These are phyloP conservation scores for Lathyrus aphaca DNA, from an alignment of 306 rosid species.

Conservation along the genomic window DNA sequence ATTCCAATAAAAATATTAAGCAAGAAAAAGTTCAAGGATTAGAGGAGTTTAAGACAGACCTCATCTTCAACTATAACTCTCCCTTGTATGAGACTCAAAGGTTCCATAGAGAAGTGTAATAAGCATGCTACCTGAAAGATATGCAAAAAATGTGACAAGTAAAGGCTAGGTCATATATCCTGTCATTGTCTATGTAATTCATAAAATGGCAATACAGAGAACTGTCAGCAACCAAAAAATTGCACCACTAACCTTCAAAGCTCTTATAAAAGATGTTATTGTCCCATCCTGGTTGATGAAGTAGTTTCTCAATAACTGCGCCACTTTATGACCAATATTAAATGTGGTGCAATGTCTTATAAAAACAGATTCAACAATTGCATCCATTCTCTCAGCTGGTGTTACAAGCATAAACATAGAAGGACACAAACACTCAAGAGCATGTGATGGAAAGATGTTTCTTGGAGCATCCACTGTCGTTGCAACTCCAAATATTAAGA, in stretches of 20 bases:
- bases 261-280: constrained; percentile 79
- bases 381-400: constrained; percentile 87
- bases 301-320: constrained; percentile 74
- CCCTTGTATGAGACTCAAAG: constrained; percentile 67
- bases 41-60: constrained; percentile 47
- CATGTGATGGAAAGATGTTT: constrained; percentile 70
- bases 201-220: constrained; percentile 27
- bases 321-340: constrained; percentile 80
- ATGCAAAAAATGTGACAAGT: constrained; percentile 32
- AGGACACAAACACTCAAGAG: constrained; percentile 68
- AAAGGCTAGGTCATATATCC: constrained; percentile 30
- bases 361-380: constrained; percentile 87
- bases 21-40: constrained; percentile 15
- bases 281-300: constrained; percentile 95
- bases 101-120: constrained; percentile 80
- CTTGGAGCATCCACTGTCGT: constrained; percentile 78
- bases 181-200: not conserved
- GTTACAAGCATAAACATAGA: constrained; percentile 68
- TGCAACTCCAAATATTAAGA: constrained; percentile 85
- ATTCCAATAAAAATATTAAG: not conserved
- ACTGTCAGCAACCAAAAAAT: constrained; percentile 25
- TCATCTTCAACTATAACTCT: constrained; percentile 56
- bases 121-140: constrained; percentile 75
- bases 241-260: constrained; percentile 74
- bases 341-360: constrained; percentile 66